A percentile compares a stretch with the other conserved stretches of the same genome.
Evolutionary conservation across 805 yeast genomes (phyloP).

Genomic region (Metschnikowia amazonensis): DNA sequence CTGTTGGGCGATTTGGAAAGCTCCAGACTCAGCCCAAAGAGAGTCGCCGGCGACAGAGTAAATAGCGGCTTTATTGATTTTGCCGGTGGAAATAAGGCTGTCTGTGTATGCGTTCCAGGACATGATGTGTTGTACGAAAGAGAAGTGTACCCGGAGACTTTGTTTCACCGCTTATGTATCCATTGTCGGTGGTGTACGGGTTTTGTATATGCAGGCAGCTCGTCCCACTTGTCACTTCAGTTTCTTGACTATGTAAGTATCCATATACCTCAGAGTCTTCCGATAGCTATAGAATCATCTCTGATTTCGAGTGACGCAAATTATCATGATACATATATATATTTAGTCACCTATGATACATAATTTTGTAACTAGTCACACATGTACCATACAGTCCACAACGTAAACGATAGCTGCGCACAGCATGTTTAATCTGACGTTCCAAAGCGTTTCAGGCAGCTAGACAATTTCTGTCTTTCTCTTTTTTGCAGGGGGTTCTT

Average conservation of each 20-base stretch:
- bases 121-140: conserved; percentile 10
- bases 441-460: neutral
- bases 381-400: neutral
- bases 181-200: conserved; percentile 4
- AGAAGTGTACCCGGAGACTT: neutral
- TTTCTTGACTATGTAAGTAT: neutral
- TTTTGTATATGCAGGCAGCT: neutral
- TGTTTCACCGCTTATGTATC: conserved; percentile 4
- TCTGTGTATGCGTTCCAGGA: conserved; percentile 82
- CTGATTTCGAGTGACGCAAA: neutral
- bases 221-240: neutral
- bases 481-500: conserved; percentile 17
- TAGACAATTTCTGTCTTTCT: conserved; percentile 10
- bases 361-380: neutral
- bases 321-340: neutral
- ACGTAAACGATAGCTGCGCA: neutral
- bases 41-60: conserved; percentile 94
- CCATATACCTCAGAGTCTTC: neutral
- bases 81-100: conserved; percentile 77
- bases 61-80: conserved; percentile 87
- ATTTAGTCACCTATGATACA: neutral
- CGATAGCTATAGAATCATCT: neutral
- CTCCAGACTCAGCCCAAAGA: conserved; percentile 83
- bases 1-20: conserved; percentile 56
- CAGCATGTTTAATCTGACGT: neutral